Conservation (phyloP, 2,329 filamentous ascomycete genomes). For the Shiraia sp. region DNA sequence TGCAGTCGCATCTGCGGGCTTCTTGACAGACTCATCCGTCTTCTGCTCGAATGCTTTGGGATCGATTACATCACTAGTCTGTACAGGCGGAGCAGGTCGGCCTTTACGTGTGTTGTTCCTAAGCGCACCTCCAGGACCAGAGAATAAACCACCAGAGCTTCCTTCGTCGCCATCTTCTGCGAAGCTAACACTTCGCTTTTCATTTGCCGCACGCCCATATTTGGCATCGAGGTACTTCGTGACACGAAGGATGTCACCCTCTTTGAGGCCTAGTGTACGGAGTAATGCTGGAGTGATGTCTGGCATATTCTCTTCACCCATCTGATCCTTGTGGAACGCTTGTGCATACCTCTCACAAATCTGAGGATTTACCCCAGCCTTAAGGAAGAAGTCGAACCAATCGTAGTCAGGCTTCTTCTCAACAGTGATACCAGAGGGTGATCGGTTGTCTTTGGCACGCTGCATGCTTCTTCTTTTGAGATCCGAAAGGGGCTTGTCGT, state of each 20-base stretch:
- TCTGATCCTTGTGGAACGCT: conserved; percentile 86
- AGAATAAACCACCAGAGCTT: conserved; percentile 80
- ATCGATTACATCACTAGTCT: conserved; percentile 84
- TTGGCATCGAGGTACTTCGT: conserved; percentile 87
- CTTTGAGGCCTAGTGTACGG: conserved; percentile 87
- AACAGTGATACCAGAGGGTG: conserved; percentile 63
- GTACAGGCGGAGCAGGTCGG: conserved; percentile 81
- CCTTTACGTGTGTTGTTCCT: conserved; percentile 95
- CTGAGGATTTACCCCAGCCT: conserved; percentile 87
- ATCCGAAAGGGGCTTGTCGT: conserved; percentile 90
- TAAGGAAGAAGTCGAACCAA: conserved; percentile 98
- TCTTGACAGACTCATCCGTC: conserved; percentile 49
- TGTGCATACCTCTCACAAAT: conserved; percentile 93
- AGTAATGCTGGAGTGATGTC: conserved; percentile 85
- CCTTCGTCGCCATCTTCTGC: conserved; percentile 61
- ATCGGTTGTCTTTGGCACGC: conserved; percentile 54
- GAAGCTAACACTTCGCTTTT: conserved; percentile 59
- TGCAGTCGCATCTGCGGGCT: conserved; percentile 51
- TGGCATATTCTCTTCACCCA: conserved; percentile 90
- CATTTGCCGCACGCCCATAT: conserved; percentile 67
- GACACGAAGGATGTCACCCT: conserved; percentile 94
- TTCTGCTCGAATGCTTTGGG: conserved; percentile 79
- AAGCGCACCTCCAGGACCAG: conserved; percentile 85
- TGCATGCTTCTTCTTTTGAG: conserved; percentile 62
- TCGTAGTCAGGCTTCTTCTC: conserved; percentile 80